Base-by-base conservation (phyloP, 2,329 filamentous ascomycete species). In the Colletotrichum sp. region DNA sequence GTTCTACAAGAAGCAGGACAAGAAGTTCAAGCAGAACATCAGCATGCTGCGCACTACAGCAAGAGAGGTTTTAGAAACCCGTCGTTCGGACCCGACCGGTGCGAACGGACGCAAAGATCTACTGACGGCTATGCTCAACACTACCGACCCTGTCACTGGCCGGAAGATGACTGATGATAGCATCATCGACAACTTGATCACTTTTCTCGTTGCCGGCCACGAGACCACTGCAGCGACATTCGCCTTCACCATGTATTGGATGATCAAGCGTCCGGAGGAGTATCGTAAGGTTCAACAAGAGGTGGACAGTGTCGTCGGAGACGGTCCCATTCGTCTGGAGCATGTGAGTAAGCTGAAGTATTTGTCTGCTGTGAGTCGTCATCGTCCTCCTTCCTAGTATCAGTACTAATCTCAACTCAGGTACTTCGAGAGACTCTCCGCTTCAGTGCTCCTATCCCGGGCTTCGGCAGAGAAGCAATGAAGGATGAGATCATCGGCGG, bases 151-250 rank as follows among this genome's bases (percentile, higher is more conserved):
- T 3, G 89, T 91, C 83, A 94, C 93, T 2, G 92, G 93, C 9
- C 85, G 91, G 77, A 87, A 88, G 8, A 86, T 95, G 81, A 88
- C 85, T 0, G 90, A 93, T 78, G 85, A 89, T 5, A 89, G 87
- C 36, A 93, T 94, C 77, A 87, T 90, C 28, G 88, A 93, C 81
- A 94, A 95, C 78, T 90, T 95, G 85, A 91, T 93, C 71, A 94
- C 92, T 0, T 94, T 94, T 79, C 83, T 94, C 16, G 90, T 92
- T 76, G 92, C 92, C 65, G 90, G 92, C 6, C 92, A 94, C 79
- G 93, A 94, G 77, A 96, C 94, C 0, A 94, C 94, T 0, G 91
- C 92, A 3, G 93, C 93, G 3, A 85, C 93, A 8, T 83, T 95
- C 8, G 90, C 92, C 0, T 95, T 94, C 79, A 84, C 89, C 0